Evolutionary conservation across 2,329 filamentous ascomycete species (phyloP).

Genomic region (Huntiella abstrusa): DNA sequence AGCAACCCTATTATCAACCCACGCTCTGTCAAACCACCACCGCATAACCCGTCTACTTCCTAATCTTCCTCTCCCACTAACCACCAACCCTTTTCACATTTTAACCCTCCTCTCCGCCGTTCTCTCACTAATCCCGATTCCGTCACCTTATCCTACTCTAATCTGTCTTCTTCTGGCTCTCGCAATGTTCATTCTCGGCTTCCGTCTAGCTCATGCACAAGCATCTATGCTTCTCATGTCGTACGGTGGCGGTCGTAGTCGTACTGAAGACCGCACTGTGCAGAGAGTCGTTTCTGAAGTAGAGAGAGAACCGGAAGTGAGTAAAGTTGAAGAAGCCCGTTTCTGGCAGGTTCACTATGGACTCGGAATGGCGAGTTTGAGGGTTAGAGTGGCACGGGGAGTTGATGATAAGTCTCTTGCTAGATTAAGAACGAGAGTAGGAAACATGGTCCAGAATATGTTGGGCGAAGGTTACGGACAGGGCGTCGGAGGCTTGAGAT

Average conservation of each 20-base stretch:
- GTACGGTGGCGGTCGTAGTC: conserved; percentile 26
- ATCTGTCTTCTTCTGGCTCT: conserved; percentile 67
- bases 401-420: conserved; percentile 50
- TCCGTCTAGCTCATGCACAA: conserved; percentile 65
- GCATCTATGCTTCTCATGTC: conserved; percentile 95
- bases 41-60: conserved; percentile 67
- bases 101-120: conserved; percentile 75
- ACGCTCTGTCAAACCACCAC: conserved; percentile 74
- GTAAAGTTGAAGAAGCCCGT: conserved; percentile 68
- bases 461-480: conserved; percentile 76
- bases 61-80: conserved; percentile 61
- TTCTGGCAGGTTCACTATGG: conserved; percentile 99
- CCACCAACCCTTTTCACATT: conserved; percentile 90
- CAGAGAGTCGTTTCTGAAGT: conserved; percentile 69
- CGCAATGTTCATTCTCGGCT: conserved; percentile 75
- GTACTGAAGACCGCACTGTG: conserved; percentile 28
- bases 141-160: conserved; percentile 46
- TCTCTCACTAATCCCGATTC: conserved; percentile 43
- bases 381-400: conserved; percentile 48
- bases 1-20: conserved; percentile 69
- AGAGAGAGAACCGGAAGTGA: conserved; percentile 57
- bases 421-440: conserved; percentile 57
- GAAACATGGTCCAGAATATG: conserved; percentile 63
- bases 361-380: conserved; percentile 86
- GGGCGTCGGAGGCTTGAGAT: conserved; percentile 54